Evolutionary conservation across 2,329 filamentous ascomycete genomes (phyloP).

Genomic region (Lithohypha guttulata): DNA sequence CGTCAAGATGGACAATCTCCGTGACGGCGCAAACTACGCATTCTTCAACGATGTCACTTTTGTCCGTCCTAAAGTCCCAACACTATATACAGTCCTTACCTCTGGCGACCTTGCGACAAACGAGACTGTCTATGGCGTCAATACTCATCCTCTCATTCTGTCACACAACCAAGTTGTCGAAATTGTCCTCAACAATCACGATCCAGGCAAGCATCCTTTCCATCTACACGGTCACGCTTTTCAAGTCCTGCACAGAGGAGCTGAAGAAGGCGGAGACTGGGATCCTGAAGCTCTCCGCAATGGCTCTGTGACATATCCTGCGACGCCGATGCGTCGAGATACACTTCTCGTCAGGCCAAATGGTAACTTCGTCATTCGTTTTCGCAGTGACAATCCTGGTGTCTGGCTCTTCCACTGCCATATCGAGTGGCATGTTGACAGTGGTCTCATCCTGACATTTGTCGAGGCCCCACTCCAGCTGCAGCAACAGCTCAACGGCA

Average conservation of each 20-base stretch:
- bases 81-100: constrained; percentile 64
- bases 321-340: constrained; percentile 40
- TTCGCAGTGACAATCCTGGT: constrained; percentile 44
- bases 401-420: constrained; percentile 43
- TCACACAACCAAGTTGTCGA: constrained; percentile 44
- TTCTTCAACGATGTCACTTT: constrained; percentile 73
- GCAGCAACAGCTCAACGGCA: constrained; percentile 41
- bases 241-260: constrained; percentile 42
- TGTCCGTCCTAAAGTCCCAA: constrained; percentile 61
- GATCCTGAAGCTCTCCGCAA: constrained; percentile 25
- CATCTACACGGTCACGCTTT: constrained; percentile 69
- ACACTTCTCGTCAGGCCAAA: constrained; percentile 44
- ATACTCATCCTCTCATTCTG: constrained; percentile 58
- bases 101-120: constrained; percentile 46
- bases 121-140: constrained; percentile 52
- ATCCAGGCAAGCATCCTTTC: constrained; percentile 50
- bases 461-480: constrained; percentile 47
- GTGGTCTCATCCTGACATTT: constrained; percentile 42
- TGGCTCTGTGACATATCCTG: constrained; percentile 24
- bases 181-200: constrained; percentile 31
- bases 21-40: constrained; percentile 47
- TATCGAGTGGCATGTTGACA: constrained; percentile 43
- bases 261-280: constrained; percentile 24
- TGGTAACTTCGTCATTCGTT: constrained; percentile 46
- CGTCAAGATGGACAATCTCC: constrained; percentile 56